Conservation (phyloP, 2,329 filamentous ascomycete genomes). For the Ceratocystis harringtonii region DNA sequence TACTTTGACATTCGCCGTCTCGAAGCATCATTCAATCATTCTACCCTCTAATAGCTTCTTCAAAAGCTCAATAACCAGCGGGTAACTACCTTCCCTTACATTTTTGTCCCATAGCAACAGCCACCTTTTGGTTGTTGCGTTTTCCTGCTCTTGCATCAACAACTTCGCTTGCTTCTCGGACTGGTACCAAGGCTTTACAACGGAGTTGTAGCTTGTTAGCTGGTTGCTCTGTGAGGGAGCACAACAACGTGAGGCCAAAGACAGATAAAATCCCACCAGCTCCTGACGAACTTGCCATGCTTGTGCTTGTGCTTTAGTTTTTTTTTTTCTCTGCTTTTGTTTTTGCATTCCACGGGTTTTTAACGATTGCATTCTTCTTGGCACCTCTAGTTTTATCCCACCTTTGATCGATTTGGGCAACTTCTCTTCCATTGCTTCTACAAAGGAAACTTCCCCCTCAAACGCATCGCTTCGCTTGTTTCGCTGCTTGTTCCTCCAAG, state of each 20-base stretch:
- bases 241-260: slow-evolving; percentile 3
- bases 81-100: slow-evolving; percentile 3
- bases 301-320: not conserved
- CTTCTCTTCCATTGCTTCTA: slow-evolving; percentile 1
- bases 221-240: not conserved
- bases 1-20: not conserved
- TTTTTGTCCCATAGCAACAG: slow-evolving; percentile 9
- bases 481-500: not conserved
- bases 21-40: not conserved
- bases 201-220: not conserved
- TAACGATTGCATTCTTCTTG: not conserved
- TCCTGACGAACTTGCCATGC: not conserved
- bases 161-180: not conserved
- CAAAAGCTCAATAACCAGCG: not conserved
- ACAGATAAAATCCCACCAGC: not conserved
- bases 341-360: not conserved
- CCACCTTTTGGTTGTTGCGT: slow-evolving; percentile 8
- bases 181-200: not conserved
- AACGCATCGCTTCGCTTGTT: not conserved
- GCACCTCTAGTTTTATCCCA: not conserved
- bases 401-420: not conserved
- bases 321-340: not conserved
- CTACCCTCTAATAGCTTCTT: not conserved
- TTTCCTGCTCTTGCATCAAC: slow-evolving; percentile 4
- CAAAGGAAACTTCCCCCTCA: slow-evolving; percentile 1